Evolutionary conservation across 2,329 filamentous ascomycete genomes (phyloP).

Genomic region (Graphilbum sp.): DNA sequence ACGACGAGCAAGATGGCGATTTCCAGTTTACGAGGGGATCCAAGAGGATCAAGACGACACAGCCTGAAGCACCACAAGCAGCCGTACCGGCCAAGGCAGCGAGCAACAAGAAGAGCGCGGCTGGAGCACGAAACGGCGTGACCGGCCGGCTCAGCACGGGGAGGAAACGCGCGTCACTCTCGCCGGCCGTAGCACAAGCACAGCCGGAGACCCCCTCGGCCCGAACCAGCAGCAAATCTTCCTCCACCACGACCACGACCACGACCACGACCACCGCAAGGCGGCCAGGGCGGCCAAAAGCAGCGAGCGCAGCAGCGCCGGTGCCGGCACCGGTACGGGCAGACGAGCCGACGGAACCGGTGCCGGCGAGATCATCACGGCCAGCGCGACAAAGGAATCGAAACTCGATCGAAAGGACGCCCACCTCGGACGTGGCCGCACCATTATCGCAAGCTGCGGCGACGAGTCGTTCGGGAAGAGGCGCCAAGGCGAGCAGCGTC

Average conservation of each 20-base stretch:
- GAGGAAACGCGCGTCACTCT: constrained; percentile 15
- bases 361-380: too few species aligned
- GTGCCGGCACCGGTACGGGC: background rate
- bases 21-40: constrained; percentile 58
- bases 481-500: too few species aligned
- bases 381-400: too few species aligned
- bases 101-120: constrained; percentile 23
- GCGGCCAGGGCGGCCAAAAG: constrained; percentile 5
- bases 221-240: background rate
- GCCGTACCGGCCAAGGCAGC: constrained; percentile 6
- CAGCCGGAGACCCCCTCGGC: background rate
- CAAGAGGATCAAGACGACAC: constrained; percentile 43
- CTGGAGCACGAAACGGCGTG: background rate
- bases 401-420: too few species aligned
- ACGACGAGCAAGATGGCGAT: constrained; percentile 63
- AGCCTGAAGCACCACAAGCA: constrained; percentile 16
- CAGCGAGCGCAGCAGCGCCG: background rate
- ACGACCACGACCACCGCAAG: background rate
- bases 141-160: constrained; percentile 17
- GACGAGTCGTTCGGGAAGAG: too few species aligned
- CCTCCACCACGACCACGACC: background rate
- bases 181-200: constrained; percentile 7
- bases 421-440: background rate
- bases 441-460: too few species aligned
- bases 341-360: background rate